These are phyloP conservation scores for Aspergillus nidulans DNA, from an alignment of 495 filamentous ascomycete genomes.

Conservation along the genomic window DNA sequence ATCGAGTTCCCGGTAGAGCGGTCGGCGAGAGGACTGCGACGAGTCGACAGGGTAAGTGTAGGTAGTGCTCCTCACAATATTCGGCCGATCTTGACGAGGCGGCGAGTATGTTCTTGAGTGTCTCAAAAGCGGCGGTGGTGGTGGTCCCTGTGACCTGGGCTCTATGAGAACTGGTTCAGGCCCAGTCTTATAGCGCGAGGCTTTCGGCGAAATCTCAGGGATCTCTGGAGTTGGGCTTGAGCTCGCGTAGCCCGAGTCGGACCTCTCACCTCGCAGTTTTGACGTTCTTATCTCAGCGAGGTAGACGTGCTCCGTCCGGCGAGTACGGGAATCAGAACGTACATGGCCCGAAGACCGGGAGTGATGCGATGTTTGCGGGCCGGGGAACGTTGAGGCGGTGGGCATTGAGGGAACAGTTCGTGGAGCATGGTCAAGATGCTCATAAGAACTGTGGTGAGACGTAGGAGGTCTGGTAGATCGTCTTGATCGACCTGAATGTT, in stretches of 20 bases:
- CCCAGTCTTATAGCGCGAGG: slow-evolving; percentile 33
- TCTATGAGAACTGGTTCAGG: slow-evolving; percentile 32
- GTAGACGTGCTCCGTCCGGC: slow-evolving; percentile 21
- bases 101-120: slow-evolving; percentile 17
- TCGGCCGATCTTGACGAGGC: slow-evolving; percentile 16
- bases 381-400: slow-evolving; percentile 25
- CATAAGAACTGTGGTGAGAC: slow-evolving; percentile 33
- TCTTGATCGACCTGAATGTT: slow-evolving; percentile 30
- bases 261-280: slow-evolving; percentile 30
- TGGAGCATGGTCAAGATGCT: slow-evolving; percentile 24
- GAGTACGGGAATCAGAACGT: slow-evolving; percentile 20
- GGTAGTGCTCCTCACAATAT: slow-evolving; percentile 17
- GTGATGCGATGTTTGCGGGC: slow-evolving; percentile 22
- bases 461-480: slow-evolving; percentile 26
- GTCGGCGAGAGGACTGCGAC: slow-evolving; percentile 8
- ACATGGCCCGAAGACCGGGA: slow-evolving; percentile 31
- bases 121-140: slow-evolving; percentile 22
- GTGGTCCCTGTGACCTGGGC: slow-evolving; percentile 22
- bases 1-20: slow-evolving; percentile 18
- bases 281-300: slow-evolving; percentile 24
- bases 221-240: slow-evolving; percentile 38
- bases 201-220: slow-evolving; percentile 25
- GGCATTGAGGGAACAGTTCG: slow-evolving; percentile 29
- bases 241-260: slow-evolving; percentile 47
- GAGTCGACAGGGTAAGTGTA: slow-evolving; percentile 17